Evolutionary conservation across 352 stramenopile genomes (phyloP).

Genomic region (Albugo candida): DNA sequence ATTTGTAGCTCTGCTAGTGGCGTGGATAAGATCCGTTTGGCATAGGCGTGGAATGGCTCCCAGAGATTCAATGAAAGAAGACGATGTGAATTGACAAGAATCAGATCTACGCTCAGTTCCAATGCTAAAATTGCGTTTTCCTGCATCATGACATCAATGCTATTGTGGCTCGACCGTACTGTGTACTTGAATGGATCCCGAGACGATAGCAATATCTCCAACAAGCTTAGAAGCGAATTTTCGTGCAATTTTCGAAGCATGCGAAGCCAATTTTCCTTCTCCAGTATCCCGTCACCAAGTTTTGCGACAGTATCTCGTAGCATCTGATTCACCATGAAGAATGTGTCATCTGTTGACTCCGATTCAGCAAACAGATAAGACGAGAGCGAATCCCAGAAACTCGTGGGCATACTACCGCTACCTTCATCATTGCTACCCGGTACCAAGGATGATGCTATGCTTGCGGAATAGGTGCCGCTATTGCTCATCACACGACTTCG

Average conservation of each 20-base stretch:
- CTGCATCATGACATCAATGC: slow-evolving; percentile 70
- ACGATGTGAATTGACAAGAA: slow-evolving; percentile 67
- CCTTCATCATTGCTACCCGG: slow-evolving; percentile 13
- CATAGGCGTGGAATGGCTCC: slow-evolving; percentile 66
- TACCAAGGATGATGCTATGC: slow-evolving; percentile 22
- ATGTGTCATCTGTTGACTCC: slow-evolving; percentile 58
- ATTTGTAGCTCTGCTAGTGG: slow-evolving; percentile 54
- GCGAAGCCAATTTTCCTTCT: slow-evolving; percentile 75
- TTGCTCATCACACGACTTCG: slow-evolving; percentile 66
- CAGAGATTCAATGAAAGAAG: slow-evolving; percentile 53
- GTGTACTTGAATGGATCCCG: slow-evolving; percentile 66
- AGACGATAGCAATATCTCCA: slow-evolving; percentile 58
- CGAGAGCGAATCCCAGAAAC: slow-evolving; percentile 63
- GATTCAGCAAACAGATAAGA: slow-evolving; percentile 72
- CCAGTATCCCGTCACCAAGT: slow-evolving; percentile 47
- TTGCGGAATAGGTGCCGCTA: slow-evolving; percentile 14
- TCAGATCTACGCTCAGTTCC: slow-evolving; percentile 65
- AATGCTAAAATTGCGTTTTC: slow-evolving; percentile 78
- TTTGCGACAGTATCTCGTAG: slow-evolving; percentile 51
- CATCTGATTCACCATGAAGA: slow-evolving; percentile 60
- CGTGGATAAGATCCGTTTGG: slow-evolving; percentile 49
- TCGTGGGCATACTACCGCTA: slow-evolving; percentile 17
- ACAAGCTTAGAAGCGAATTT: slow-evolving; percentile 28
- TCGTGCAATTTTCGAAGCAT: slow-evolving; percentile 63
- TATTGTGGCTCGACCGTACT: slow-evolving; percentile 20